phyloP scores from a whole-genome alignment of 169 alveolate genomes.

The Babesia bovis region DNA sequence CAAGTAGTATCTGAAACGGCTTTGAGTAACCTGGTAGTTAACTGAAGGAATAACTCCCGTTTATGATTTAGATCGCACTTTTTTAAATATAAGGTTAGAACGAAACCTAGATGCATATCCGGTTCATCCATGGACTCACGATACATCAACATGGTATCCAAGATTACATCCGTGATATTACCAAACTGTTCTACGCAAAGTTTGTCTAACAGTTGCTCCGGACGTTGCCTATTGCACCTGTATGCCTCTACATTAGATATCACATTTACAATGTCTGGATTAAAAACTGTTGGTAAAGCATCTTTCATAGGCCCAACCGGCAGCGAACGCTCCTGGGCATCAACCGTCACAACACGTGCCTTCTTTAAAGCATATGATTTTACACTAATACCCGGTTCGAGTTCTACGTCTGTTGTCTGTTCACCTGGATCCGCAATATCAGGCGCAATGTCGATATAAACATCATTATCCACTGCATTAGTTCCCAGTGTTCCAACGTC shows the following conservation, averaged over 20 bases:
- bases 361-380: no score
- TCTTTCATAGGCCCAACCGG: no score
- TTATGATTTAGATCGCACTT: no score
- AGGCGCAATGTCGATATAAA: no score
- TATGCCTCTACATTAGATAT: not conserved
- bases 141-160: not conserved
- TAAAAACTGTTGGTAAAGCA: no score
- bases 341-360: no score
- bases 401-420: no score
- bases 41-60: conserved; percentile 8
- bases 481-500: no score
- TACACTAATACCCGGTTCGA: no score
- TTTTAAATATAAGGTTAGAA: conserved; percentile 8
- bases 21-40: not conserved
- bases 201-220: not conserved
- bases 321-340: no score
- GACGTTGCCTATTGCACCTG: not conserved
- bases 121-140: not conserved
- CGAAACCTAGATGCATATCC: conserved; percentile 5
- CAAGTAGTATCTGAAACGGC: not conserved
- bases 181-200: not conserved
- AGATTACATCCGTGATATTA: not conserved
- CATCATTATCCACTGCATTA: no score
- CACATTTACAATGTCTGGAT: not conserved
- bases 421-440: no score